Base-by-base conservation (phyloP, 768 basidiomycete species). In the Russula dissimulans region DNA sequence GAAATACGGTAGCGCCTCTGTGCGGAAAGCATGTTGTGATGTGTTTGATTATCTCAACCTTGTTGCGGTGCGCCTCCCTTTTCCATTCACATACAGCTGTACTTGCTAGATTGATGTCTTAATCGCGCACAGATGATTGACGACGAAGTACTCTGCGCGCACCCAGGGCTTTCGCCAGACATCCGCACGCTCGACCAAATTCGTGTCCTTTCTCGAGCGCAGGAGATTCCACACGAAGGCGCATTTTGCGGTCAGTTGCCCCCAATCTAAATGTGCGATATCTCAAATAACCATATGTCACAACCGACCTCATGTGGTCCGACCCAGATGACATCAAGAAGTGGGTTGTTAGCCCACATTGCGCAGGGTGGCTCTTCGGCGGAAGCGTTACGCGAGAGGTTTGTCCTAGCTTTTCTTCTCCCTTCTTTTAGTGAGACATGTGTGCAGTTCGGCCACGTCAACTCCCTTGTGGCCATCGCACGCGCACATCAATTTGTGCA, bases 11-110 rank as follows among this genome's bases (percentile, higher is more conserved):
- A 92, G 86, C 63, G 85, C 95, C 7, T 84, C 87, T 2, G 93
- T 97, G 26, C 97, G 95, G 95, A 95, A 95, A 73, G 90, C 91
- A n/a, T 97, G 95, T 69, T 98, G 95, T 75, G 86, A 83, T 58
- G 95, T 97, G 22, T 98, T 98, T 68, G 95, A 98, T 72, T 95
- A 87, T 69, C 78, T 98, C 22, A 97, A 95, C 69, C 81, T 98
- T 8, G 95, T 95, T 38, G 95, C 95, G 36, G 92, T 95, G 70
- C 68, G 85, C 71, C 11, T 17, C 36, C 15, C 58, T 44, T 22
- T 26, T 32, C 38, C 42, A 29, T 26, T 54, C 22, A 26, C 34
- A 43, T 31, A 39, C 36, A 51, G 42, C 22, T 26, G 1, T 26
- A 6, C 46, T 5, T 22, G 7, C 15, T 29, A n/a, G 39, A n/a